Conservation (phyloP, 1,139 yeast species). For the Suhomyces guaymorum region DNA sequence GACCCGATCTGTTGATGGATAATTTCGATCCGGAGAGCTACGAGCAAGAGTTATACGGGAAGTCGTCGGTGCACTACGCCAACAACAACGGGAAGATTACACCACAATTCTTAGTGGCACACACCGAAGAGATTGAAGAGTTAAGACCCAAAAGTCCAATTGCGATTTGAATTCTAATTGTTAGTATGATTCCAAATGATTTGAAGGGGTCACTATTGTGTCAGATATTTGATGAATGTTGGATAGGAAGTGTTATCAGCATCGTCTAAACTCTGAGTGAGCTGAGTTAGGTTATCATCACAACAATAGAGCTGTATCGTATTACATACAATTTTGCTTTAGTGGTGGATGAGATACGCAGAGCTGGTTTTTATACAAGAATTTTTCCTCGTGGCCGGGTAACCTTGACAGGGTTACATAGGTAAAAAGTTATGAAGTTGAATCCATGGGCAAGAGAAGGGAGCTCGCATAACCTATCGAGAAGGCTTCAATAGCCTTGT, state of each 20-base stretch:
- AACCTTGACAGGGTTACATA: too few species aligned
- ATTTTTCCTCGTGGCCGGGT: constrained; percentile 11
- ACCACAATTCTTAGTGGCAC: constrained; percentile 56
- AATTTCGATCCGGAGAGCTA: constrained; percentile 53
- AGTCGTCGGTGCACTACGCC: constrained; percentile 35
- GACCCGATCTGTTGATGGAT: constrained; percentile 77
- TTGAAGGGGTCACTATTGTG: constrained; percentile 8
- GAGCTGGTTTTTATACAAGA: constrained; percentile 7
- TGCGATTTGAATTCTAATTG: constrained; percentile 6
- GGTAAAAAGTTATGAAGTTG: too few species aligned
- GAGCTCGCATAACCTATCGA: too few species aligned
- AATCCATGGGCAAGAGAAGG: too few species aligned
- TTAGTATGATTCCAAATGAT: constrained; percentile 7
- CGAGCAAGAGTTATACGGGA: constrained; percentile 34
- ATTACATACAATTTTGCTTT: constrained; percentile 13
- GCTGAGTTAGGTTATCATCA: constrained; percentile 58
- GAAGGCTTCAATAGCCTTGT: too few species aligned
- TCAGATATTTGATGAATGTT: constrained; percentile 46
- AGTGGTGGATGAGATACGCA: background rate
- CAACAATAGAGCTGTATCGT: constrained; percentile 21
- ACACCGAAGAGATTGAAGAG: constrained; percentile 69
- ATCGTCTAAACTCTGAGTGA: constrained; percentile 53
- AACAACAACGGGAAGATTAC: constrained; percentile 19
- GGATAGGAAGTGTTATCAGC: constrained; percentile 48
- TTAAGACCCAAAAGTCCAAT: constrained; percentile 83